phyloP scores from a whole-genome alignment of 805 yeast genomes.

The Pichia pseudocactophila region DNA sequence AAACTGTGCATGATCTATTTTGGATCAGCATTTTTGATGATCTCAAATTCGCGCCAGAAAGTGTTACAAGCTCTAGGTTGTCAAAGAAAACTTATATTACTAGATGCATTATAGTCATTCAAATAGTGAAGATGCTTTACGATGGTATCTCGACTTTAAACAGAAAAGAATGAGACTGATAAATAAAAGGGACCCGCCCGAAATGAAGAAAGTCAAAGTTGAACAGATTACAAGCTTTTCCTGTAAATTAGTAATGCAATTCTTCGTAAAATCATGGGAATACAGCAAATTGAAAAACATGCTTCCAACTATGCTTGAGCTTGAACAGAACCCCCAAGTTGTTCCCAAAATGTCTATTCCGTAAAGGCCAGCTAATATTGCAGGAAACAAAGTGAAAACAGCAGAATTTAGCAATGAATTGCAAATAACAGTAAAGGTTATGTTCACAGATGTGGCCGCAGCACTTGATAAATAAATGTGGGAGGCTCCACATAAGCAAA shows the following conservation, averaged over 20 bases:
- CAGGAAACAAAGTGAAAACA: constrained; percentile 77
- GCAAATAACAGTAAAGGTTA: constrained; percentile 16
- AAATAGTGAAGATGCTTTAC: constrained; percentile 21
- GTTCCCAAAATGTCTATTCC: constrained; percentile 85
- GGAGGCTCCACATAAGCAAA: constrained; percentile 21
- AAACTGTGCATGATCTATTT: too few species aligned
- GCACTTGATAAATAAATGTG: constrained; percentile 26
- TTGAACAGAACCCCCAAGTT: constrained; percentile 83
- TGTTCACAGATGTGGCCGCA: constrained; percentile 16
- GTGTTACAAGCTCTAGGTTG: too few species aligned
- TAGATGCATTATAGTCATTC: too few species aligned
- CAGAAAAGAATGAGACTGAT: constrained; percentile 19
- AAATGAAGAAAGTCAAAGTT: constrained; percentile 24
- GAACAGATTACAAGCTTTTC: constrained; percentile 25
- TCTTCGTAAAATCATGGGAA: constrained; percentile 52
- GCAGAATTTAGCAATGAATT: constrained; percentile 52
- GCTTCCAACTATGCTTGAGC: constrained; percentile 50
- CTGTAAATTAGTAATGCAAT: constrained; percentile 19
- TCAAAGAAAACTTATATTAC: too few species aligned
- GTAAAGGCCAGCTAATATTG: constrained; percentile 76
- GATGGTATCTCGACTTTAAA: constrained; percentile 18
- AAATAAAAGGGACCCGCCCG: constrained; percentile 20
- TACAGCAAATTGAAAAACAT: constrained; percentile 50
- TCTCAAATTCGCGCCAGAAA: too few species aligned
- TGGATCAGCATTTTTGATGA: too few species aligned